Conservation (phyloP, 805 yeast genomes). For the Debaryomyces hansenii region DNA sequence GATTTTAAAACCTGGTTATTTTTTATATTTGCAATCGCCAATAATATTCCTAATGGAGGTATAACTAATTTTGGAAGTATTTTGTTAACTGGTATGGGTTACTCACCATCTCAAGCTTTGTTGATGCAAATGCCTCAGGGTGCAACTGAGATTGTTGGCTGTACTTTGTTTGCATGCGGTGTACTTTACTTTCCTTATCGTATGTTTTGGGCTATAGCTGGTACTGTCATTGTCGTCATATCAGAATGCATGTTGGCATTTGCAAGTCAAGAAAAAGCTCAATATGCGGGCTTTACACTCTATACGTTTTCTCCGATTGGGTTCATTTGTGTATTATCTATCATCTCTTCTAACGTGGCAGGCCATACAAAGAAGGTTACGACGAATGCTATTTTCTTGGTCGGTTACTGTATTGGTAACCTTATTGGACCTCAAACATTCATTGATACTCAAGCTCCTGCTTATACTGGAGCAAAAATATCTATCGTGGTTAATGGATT, state of each 20-base stretch:
- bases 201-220: conserved; percentile 28
- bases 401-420: conserved; percentile 30
- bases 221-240: conserved; percentile 15
- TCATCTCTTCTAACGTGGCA: conserved; percentile 23
- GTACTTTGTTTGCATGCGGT: conserved; percentile 15
- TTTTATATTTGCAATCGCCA: conserved; percentile 24
- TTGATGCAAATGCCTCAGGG: conserved; percentile 41
- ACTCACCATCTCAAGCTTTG: conserved; percentile 18
- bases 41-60: conserved; percentile 40
- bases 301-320: conserved; percentile 28
- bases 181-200: conserved; percentile 13
- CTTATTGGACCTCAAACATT: conserved; percentile 28
- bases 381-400: conserved; percentile 22
- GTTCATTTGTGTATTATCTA: conserved; percentile 17
- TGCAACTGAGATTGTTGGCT: conserved; percentile 30
- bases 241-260: conserved; percentile 34
- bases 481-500: conserved; percentile 6
- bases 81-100: conserved; percentile 22
- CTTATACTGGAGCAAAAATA: conserved; percentile 23
- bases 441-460: conserved; percentile 23
- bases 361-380: conserved; percentile 30
- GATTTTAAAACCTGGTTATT: conserved; percentile 36
- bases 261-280: conserved; percentile 14
- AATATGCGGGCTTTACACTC: conserved; percentile 30
- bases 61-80: conserved; percentile 36